Base-by-base conservation (phyloP, 1,284 basidiomycete genomes). In the Ustilago tritici region DNA sequence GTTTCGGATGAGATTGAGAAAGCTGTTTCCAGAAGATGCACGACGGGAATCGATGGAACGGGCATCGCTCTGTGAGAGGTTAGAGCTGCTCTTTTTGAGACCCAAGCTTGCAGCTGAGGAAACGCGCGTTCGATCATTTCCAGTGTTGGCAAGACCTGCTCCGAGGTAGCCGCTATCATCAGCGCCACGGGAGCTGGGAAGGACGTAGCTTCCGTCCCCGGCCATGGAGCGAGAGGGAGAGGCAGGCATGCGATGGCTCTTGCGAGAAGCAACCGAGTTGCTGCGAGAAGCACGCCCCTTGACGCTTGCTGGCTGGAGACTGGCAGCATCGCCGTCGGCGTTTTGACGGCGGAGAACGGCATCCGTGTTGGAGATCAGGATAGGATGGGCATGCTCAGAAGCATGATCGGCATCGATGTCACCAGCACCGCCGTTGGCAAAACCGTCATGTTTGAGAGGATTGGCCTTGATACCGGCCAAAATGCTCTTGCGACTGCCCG, bases 331-430 rank as follows among this genome's bases (percentile, higher is more conserved):
- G 4, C 35, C 14, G 2, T 58, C 61, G 6, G 58, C 52, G 19
- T 56, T 46, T 38, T 67, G 72, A 2, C 55, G 38, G 31, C 78
- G 67, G 12, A 79, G 65, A 2, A 79, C 35, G 7, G 78, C 69
- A 62, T 79, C 78, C 15, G 78, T 79, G 56, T 70, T 73, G 50
- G 78, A 79, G 59, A 77, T 53, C 14, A 73, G 70, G 43, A 69
- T 61, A 12, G 69, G 59, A 36, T 70, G 68, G 3, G 62, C 46
- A 17, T 60, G 54, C 17, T 63, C 59, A 36, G 50, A 61, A 40
- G 63, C 56, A 64, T 67, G 61, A 28, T 67, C 65, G 19, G 19
- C n/a, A 17, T 54, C n/a, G 49, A 31, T 49, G 17, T 54, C 53
- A 36, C 36, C 12, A 32, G 38, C 57, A 31, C 9, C 50, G 56